A percentile compares a stretch with the other conserved stretches of the same genome.
Evolutionary conservation across 2,329 filamentous ascomycete genomes (phyloP).

Genomic region (Kalaharituber pfeilii): DNA sequence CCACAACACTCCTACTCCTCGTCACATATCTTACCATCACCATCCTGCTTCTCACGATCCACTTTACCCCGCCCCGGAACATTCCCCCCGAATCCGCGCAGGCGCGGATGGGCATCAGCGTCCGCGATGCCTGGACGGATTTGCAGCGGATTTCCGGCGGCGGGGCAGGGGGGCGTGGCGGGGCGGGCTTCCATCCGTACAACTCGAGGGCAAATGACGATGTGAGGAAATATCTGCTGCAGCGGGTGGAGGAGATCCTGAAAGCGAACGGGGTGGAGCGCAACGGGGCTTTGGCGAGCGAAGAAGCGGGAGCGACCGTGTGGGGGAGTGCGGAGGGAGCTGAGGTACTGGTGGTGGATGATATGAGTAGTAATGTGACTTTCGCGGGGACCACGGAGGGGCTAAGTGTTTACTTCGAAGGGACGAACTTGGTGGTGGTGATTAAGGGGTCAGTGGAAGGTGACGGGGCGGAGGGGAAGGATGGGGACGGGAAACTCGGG

Average conservation of each 20-base stretch:
- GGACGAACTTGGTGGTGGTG: constrained; percentile 81
- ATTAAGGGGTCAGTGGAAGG: constrained; percentile 65
- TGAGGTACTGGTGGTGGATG: constrained; percentile 42
- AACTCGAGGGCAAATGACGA: constrained; percentile 71
- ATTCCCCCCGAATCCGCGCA: constrained; percentile 12
- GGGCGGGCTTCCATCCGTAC: constrained; percentile 74
- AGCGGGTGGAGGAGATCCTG: constrained; percentile 53
- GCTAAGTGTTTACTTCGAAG: constrained; percentile 64
- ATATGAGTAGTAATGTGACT: constrained; percentile 62
- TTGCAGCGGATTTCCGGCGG: constrained; percentile 51
- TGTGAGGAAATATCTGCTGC: constrained; percentile 58
- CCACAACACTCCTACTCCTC: constrained; percentile 65
- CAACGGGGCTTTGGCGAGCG: constrained; percentile 19
- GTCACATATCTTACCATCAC: constrained; percentile 61
- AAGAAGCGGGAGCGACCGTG: constrained; percentile 29
- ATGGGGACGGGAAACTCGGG: constrained; percentile 17
- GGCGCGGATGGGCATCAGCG: constrained; percentile 43
- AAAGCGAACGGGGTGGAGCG: constrained; percentile 35
- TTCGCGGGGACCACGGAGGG: constrained; percentile 31
- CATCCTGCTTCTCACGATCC: constrained; percentile 52
- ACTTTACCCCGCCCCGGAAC: constrained; percentile 47
- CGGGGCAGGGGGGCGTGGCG: too few relatives aligned
- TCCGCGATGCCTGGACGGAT: constrained; percentile 75
- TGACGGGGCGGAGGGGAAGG: constrained; percentile 49
- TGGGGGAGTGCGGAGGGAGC: neutral